Evolutionary conservation across 768 basidiomycete species (phyloP), one percentile per base, ranked within the genome.

Genomic region (Termitomyces sp.): DNA sequence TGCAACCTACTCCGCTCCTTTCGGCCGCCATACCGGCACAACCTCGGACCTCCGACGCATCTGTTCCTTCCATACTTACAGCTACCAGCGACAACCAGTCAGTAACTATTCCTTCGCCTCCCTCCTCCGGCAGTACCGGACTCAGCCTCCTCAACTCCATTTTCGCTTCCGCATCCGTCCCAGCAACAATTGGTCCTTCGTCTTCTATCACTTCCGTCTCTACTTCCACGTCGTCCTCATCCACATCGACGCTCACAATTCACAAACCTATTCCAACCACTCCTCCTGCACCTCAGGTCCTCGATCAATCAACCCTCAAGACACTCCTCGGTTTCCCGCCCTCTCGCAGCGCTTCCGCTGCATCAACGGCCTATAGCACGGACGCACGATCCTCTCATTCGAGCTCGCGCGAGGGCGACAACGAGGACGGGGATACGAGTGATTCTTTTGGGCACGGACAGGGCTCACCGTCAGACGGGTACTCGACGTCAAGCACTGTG

Each of bases 301-400:
- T 91, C 46, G 85, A 82, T 52, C 84, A 87, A 66, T 82, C 88
- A 55, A 88, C 90, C 39, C 82, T 89, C 37, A 81, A 81, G 2
- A 75, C 80, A 3, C 77, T 91, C 9, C 75, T 89, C 3, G 87
- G 88, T 4, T 72, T 86, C 13, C 73, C 74, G 5, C 76, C 75
- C 4, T 73, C 76, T 16, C 76, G 77, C 4, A 66, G 76, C 3
- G 62, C 76, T 9, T 79, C 73, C 42, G 77, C 67, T 20, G 72
- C 75, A n/a, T 77, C 75, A 20, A 68, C 66, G 5, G 36, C 65
- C 18, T 64, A 65, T 37, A 71, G 66, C 59, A 66, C 63, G 49
- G 70, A 70, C n/a, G 68, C 69, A 4, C 67, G 65, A 13, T 78
- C 76, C 1, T 57, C 56, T 2, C 74, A 76, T 57, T 69, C 73